Base-by-base conservation (phyloP, 1,284 basidiomycete genomes). In the Malassezia dermatis region DNA sequence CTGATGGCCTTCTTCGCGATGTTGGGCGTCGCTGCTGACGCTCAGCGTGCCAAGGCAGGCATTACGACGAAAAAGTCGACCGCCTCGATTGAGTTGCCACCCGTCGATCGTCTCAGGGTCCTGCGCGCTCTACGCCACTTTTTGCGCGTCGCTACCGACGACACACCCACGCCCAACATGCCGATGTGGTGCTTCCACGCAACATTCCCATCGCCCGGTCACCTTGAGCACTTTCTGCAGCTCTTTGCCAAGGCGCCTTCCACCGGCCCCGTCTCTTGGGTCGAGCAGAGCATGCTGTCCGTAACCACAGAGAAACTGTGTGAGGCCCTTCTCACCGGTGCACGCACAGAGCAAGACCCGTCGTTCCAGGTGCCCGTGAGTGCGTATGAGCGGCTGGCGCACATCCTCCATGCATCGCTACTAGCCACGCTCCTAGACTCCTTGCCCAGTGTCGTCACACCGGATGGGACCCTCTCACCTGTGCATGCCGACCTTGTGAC, bases 101-200 rank as follows among this genome's bases (percentile, higher is more conserved):
- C 44, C 3, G n/a, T 8, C 13, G 46, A 39, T n/a, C 40, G 41
- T 2, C 54, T 26, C 27, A 15, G 24, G 27, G 52, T 45, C 6
- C 26, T 32, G 15, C 46, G 54, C 10, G 15, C 44, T 3, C 34
- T 58, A 5, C 39, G 27, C 10, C 44, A 35, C 4, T 58, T 58
- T 48, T 17, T 55, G 21, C 26, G 28, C 4, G 41, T 17, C 3
- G 40, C 51, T 19, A 43, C 30, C 21, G 19, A 6, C 23, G 44
- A 35, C 19, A 12, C 11, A 4, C 37, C 28, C 2, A 31, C 19
- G 26, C 31, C 13, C 15, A 19, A 17, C 8, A 28, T 48, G 30
- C 66, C 66, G 0, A 62, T 65, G 21, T 70, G 68, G 68, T 67
- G 66, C 56, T 69, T 70, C 53, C 54, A 60, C 6, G 53, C 63